Evolutionary conservation across 2,329 filamentous ascomycete species (phyloP), one percentile per base, ranked within the genome.

Genomic region (Sordariomycetes sp.): DNA sequence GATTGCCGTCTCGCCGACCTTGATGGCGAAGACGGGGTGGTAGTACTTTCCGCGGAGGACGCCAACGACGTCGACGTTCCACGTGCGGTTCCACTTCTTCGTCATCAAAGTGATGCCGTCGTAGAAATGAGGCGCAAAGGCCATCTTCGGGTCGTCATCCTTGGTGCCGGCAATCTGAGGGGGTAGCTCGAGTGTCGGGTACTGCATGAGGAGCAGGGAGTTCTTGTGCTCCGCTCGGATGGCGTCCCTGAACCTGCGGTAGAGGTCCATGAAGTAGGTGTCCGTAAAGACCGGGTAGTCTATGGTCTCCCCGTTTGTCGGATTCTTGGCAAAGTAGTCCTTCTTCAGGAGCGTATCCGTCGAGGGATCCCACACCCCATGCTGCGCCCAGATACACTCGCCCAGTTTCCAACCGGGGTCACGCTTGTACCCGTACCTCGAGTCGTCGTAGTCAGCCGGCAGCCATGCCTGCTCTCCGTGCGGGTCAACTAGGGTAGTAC

Each of bases 11-110:
- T 97, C 92, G 53, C 94, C 94, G 53, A 99, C 77, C 66, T 91
- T 94, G 68, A 99, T 86, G 3, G 90, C 94, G 66, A 99, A 92
- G 0, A 89, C 89, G 13, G 94, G 94, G 24, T 86, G 87, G 62
- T 88, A 76, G 66, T 99, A 99, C 62, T 86, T 86, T 13, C 94
- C 94, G 52, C 94, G 86, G 51, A 99, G 76, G 15, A 99, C 82
- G 2, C 94, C 94, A 55, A 99, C 84, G 4, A 99, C 89, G 67
- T 99, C 94, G 8, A 99, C 87, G 63, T 99, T 99, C 87, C 94
- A 99, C 17, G 87, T 84, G 45, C 91, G 87, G 67, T 97, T 99
- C 94, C 94, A 99, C 69, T 96, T 95, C 72, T 99, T 99, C 13
- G 90, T 97, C 80, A 99, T 88, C 3, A 99, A 77, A 0, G 94